Conservation (phyloP, 2,329 filamentous ascomycete species). For the Botrytis medusae region DNA sequence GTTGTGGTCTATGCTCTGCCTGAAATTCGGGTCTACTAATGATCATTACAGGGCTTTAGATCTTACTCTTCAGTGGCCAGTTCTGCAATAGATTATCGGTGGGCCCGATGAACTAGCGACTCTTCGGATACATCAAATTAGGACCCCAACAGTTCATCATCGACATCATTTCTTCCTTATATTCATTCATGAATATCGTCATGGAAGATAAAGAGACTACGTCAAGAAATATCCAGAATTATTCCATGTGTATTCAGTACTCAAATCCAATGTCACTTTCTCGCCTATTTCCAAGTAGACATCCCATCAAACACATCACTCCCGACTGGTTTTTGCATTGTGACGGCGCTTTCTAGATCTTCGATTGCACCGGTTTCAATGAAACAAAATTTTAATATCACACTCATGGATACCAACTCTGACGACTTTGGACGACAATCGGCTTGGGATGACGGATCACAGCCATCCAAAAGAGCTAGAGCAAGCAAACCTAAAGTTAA, state of each 20-base stretch:
- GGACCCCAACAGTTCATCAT: slow-evolving; percentile 23
- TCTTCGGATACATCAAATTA: slow-evolving; percentile 20
- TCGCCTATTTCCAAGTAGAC: slow-evolving; percentile 3
- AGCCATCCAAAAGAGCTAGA: slow-evolving; percentile 31
- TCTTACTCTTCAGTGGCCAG: slow-evolving; percentile 16
- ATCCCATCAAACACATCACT: background rate
- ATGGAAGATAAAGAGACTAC: background rate
- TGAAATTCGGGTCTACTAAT: slow-evolving; percentile 11
- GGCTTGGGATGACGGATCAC: slow-evolving; percentile 26
- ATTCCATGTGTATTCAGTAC: background rate
- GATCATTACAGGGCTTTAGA: slow-evolving; percentile 20
- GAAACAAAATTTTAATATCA: background rate
- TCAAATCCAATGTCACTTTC: slow-evolving; percentile 5
- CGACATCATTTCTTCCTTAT: slow-evolving; percentile 17
- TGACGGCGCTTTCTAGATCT: slow-evolving; percentile 4
- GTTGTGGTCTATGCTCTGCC: slow-evolving; percentile 18
- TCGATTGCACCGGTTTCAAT: background rate
- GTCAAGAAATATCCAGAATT: background rate
- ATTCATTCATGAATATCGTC: slow-evolving; percentile 2
- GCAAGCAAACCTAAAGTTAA: slow-evolving; percentile 55
- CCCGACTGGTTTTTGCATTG: background rate
- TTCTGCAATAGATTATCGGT: slow-evolving; percentile 27
- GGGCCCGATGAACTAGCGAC: slow-evolving; percentile 29
- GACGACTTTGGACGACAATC: slow-evolving; percentile 24
- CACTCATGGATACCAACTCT: slow-evolving; percentile 1